Evolutionary conservation across 129 eudicot species (phyloP).

Genomic region (Deinandra increscens): DNA sequence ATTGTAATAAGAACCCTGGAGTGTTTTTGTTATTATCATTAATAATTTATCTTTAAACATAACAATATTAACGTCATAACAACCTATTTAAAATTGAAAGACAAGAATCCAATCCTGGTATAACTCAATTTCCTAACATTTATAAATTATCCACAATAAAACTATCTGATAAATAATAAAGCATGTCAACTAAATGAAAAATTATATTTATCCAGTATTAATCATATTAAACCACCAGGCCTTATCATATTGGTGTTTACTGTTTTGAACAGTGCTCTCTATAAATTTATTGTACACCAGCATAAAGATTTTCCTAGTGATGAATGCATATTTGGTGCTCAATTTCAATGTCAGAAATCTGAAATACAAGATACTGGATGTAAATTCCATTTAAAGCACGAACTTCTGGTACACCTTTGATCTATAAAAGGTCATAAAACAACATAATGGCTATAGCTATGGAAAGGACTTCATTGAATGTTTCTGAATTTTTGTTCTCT

Average conservation of each 20-base stretch:
- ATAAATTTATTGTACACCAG: background rate
- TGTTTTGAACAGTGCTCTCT: background rate
- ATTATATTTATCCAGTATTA: background rate
- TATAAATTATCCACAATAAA: background rate
- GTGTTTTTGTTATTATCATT: too few species aligned
- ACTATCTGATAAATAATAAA: background rate
- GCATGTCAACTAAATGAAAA: background rate
- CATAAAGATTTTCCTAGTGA: background rate
- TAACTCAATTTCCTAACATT: background rate
- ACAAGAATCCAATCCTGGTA: background rate
- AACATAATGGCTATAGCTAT: background rate
- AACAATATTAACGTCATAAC: background rate
- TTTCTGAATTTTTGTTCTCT: background rate
- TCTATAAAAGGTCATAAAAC: conserved; percentile 2
- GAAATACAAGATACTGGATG: background rate
- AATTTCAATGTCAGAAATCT: background rate
- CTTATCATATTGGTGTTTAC: background rate
- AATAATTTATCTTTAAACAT: background rate
- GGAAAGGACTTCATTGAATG: background rate
- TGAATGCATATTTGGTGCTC: background rate
- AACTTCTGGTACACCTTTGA: background rate
- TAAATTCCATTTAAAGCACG: background rate
- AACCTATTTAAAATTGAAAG: background rate
- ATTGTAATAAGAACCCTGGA: too few species aligned
- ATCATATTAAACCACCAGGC: background rate